phyloP scores from a whole-genome alignment of 306 rosid genomes.

The Acacia melanoxylon region DNA sequence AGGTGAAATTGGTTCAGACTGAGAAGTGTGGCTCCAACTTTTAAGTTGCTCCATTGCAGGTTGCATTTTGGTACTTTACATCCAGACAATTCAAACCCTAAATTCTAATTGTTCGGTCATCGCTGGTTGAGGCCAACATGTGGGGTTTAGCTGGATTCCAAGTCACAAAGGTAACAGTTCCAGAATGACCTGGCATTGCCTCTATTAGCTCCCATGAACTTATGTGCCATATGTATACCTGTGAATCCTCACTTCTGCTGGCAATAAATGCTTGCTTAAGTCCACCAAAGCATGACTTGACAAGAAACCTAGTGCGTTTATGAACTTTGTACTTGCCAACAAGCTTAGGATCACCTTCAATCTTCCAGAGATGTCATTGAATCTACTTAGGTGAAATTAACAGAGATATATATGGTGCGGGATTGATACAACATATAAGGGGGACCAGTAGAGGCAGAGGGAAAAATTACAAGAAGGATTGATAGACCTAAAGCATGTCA shows the following conservation, averaged over 20 bases:
- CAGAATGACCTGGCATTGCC: slow-evolving; percentile 85
- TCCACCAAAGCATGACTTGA: slow-evolving; percentile 97
- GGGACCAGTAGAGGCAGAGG: too few species aligned
- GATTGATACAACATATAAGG: too few species aligned
- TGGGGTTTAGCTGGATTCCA: slow-evolving; percentile 96
- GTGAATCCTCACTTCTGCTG: slow-evolving; percentile 99
- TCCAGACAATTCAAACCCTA: slow-evolving; percentile 81
- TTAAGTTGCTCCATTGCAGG: slow-evolving; percentile 74
- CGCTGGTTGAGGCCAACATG: slow-evolving; percentile 97
- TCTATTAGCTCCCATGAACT: slow-evolving; percentile 71
- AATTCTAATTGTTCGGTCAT: slow-evolving; percentile 88
- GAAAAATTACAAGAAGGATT: too few species aligned
- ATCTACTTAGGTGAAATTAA: too few species aligned
- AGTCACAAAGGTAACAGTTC: slow-evolving; percentile 91
- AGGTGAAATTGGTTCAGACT: too few species aligned
- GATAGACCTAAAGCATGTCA: too few species aligned
- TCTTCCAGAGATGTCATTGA: slow-evolving; percentile 72
- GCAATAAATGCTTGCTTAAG: slow-evolving; percentile 85
- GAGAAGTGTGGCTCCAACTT: slow-evolving; percentile 19
- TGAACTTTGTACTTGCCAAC: slow-evolving; percentile 81
- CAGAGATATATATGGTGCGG: too few species aligned
- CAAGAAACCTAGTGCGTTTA: slow-evolving; percentile 71
- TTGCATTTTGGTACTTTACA: slow-evolving; percentile 53
- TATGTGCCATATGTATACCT: slow-evolving; percentile 95
- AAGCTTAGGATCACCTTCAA: slow-evolving; percentile 66